phyloP scores from a whole-genome alignment of 2,329 filamentous ascomycete species.

The Fonsecaea nubica region DNA sequence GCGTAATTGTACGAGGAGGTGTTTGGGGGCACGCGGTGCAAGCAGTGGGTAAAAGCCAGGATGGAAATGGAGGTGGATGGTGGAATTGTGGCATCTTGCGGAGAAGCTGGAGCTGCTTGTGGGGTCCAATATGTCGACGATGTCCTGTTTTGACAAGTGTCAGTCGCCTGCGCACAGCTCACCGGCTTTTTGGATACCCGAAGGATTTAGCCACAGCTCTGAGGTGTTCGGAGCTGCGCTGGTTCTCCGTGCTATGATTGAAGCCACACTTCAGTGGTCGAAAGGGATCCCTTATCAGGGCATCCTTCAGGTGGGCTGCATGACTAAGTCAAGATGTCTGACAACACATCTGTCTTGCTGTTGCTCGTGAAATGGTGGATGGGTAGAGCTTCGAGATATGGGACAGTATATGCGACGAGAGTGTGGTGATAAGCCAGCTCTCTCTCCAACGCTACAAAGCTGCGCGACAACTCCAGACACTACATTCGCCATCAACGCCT shows the following conservation, averaged over 20 bases:
- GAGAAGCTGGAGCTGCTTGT: slow-evolving; percentile 21
- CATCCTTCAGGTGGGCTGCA: background rate
- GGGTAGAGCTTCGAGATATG: background rate
- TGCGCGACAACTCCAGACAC: background rate
- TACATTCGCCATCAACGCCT: too few relatives aligned
- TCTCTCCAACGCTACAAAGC: too few relatives aligned
- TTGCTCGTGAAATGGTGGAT: background rate
- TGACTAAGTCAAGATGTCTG: background rate
- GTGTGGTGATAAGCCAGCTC: too few relatives aligned
- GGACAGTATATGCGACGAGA: background rate
- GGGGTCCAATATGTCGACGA: slow-evolving; percentile 1
- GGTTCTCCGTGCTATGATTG: background rate
- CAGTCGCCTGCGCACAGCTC: background rate
- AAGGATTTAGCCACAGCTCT: background rate
- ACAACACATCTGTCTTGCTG: background rate
- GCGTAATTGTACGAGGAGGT: background rate
- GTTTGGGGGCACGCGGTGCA: background rate
- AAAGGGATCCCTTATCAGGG: background rate
- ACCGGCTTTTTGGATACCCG: background rate
- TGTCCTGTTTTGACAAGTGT: slow-evolving; percentile 15
- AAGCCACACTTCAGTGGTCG: background rate
- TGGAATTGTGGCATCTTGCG: slow-evolving; percentile 19
- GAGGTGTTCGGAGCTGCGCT: background rate
- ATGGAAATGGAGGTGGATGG: slow-evolving; percentile 2
- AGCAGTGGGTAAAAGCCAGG: slow-evolving; percentile 26